Percentiles rank a stretch among this genome's conserved stretches.
These are phyloP conservation scores for Catharanthus roseus DNA, from an alignment of 257 asterid species.

Conservation along the genomic window DNA sequence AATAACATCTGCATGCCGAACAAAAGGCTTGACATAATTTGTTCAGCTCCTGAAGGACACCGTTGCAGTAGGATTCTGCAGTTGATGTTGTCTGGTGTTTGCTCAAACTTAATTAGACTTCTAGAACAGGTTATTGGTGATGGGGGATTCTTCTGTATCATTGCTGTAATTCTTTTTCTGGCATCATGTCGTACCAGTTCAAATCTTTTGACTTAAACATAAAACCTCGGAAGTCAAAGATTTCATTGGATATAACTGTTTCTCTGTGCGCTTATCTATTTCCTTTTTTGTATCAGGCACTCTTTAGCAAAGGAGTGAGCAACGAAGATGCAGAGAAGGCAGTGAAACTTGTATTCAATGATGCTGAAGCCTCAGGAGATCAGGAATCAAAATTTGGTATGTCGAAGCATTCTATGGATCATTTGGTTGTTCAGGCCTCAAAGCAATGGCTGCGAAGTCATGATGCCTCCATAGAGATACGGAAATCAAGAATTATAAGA, in stretches of 20 bases:
- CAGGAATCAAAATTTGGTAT: slow-evolving; percentile 45
- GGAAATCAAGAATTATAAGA: slow-evolving; percentile 63
- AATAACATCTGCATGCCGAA: background rate
- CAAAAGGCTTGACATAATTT: background rate
- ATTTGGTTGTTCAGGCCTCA: slow-evolving; percentile 53
- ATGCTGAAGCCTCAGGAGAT: slow-evolving; percentile 33
- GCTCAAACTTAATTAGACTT: background rate
- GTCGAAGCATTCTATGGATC: slow-evolving; percentile 66
- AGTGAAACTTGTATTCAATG: slow-evolving; percentile 50
- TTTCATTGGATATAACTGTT: background rate
- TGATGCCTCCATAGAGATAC: slow-evolving; percentile 44
- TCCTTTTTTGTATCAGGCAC: slow-evolving; percentile 34
- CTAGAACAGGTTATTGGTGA: background rate
- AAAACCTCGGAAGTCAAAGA: background rate
- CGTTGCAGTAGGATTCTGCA: background rate
- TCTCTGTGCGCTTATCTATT: background rate
- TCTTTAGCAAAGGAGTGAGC: slow-evolving; percentile 60
- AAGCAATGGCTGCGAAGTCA: slow-evolving; percentile 79
- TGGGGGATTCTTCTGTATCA: background rate
- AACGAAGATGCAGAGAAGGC: slow-evolving; percentile 59
- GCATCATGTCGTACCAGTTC: too few relatives aligned
- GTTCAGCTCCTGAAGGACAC: background rate
- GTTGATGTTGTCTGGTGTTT: background rate
- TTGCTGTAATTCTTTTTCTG: background rate
- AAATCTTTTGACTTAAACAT: too few relatives aligned